Conservation (phyloP, 2,329 filamentous ascomycete species). For the Fusarium pseudocircinatum region DNA sequence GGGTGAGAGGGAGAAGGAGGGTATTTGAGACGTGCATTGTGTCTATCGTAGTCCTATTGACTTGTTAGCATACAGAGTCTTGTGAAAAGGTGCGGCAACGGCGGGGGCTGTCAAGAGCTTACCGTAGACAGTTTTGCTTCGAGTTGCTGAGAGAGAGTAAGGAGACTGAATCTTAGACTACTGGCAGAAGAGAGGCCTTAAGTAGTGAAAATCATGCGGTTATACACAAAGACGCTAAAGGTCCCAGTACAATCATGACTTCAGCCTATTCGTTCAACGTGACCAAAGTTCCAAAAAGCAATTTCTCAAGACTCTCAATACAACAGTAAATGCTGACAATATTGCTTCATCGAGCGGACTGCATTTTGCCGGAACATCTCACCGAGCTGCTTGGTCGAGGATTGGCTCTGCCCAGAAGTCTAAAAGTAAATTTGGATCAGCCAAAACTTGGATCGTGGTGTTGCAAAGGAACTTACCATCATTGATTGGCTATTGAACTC, state of each 20-base stretch:
- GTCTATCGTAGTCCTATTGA: not conserved
- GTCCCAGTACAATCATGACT: not conserved
- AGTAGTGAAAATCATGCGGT: not conserved
- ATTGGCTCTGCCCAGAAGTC: not conserved
- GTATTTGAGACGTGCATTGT: not conserved
- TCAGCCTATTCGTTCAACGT: not conserved
- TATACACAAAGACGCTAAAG: not conserved
- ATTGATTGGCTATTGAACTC: not conserved
- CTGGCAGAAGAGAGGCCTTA: not conserved
- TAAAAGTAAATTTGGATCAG: not conserved
- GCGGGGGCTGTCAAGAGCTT: not conserved
- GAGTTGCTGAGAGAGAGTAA: not conserved
- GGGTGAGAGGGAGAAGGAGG: not conserved
- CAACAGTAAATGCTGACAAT: not conserved
- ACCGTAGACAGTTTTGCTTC: not conserved
- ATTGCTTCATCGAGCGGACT: not conserved
- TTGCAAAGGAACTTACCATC: not conserved
- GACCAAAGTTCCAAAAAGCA: not conserved
- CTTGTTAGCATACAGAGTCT: not conserved
- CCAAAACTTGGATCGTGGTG: no score
- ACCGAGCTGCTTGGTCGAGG: not conserved
- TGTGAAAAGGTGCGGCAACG: rapidly evolving
- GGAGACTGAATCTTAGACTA: not conserved
- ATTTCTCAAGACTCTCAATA: not conserved
- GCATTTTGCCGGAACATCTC: not conserved